Evolutionary conservation across 306 rosid species (phyloP).

Genomic region (Lablab purpureus): DNA sequence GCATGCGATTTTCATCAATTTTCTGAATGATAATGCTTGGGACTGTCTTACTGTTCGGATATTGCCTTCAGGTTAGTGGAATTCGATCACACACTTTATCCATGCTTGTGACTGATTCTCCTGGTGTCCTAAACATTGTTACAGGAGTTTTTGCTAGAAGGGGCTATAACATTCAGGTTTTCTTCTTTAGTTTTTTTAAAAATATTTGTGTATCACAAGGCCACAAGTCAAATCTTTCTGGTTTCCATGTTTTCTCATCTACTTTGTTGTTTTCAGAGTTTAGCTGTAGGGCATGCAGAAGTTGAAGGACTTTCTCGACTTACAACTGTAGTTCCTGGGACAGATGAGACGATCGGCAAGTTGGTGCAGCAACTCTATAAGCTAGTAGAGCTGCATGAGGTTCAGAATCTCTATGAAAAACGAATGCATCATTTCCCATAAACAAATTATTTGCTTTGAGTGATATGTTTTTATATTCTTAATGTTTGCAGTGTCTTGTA

Average conservation of each 20-base stretch:
- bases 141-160: constrained; percentile 89
- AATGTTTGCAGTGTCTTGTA: constrained; percentile 2
- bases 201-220: constrained; percentile 16
- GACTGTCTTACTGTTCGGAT: constrained; percentile 40
- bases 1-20: constrained; percentile 41
- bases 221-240: constrained; percentile 6
- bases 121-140: constrained; percentile 81
- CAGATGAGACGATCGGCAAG: constrained; percentile 80
- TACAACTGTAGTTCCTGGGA: constrained; percentile 91
- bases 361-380: constrained; percentile 83
- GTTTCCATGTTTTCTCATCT: constrained; percentile 35
- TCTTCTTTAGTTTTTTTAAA: constrained; percentile 10
- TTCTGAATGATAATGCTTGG: constrained; percentile 32
- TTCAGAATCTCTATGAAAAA: constrained; percentile 48
- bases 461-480: constrained; percentile 15
- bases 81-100: constrained; percentile 83
- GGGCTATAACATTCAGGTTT: constrained; percentile 92
- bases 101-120: constrained; percentile 78
- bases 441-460: constrained; percentile 32
- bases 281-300: constrained; percentile 92
- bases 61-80: constrained; percentile 73
- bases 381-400: constrained; percentile 78
- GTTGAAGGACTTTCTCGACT: constrained; percentile 83
- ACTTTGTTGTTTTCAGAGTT: constrained; percentile 63
- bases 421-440: constrained; percentile 29